Evolutionary conservation across 192 early-diverging fungal species (phyloP).

Genomic region (Podila verticillata): DNA sequence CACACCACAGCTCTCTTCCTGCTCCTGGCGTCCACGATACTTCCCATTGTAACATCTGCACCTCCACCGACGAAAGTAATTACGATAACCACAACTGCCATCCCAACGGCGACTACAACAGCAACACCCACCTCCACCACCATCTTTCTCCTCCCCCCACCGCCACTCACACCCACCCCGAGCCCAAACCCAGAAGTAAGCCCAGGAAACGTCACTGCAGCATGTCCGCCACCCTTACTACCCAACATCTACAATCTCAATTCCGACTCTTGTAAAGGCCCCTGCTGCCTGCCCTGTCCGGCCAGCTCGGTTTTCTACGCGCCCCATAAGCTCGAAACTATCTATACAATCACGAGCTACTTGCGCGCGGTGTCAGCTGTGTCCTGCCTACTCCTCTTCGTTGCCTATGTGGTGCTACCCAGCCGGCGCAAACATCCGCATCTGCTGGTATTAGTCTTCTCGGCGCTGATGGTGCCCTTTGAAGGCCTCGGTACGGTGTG

Average conservation of each 20-base stretch:
- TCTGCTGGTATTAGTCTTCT: slow-evolving; percentile 18
- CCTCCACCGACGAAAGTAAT: background rate
- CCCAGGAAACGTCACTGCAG: background rate
- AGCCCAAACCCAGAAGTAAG: background rate
- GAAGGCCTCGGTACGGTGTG: slow-evolving; percentile 20
- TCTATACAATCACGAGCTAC: slow-evolving; percentile 23
- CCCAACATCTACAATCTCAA: slow-evolving; percentile 3
- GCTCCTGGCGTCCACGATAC: background rate
- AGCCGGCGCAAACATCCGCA: slow-evolving; percentile 32
- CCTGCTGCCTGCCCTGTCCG: slow-evolving; percentile 35
- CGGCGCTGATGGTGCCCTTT: slow-evolving; percentile 11
- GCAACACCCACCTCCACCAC: slow-evolving; percentile 1
- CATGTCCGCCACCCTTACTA: slow-evolving; percentile 35
- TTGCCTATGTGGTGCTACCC: slow-evolving; percentile 7
- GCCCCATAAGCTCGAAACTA: slow-evolving; percentile 11
- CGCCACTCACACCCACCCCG: background rate
- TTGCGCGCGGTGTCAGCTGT: slow-evolving; percentile 18
- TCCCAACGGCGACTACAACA: background rate
- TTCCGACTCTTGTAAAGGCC: slow-evolving; percentile 11
- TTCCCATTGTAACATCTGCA: background rate
- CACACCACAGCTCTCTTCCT: too few species aligned
- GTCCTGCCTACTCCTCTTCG: slow-evolving; percentile 5
- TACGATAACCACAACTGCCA: background rate
- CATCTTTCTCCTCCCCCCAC: slow-evolving; percentile 7
- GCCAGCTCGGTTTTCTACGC: slow-evolving; percentile 26